phyloP scores from a whole-genome alignment of 129 eudicot genomes.

The Arctium minus region DNA sequence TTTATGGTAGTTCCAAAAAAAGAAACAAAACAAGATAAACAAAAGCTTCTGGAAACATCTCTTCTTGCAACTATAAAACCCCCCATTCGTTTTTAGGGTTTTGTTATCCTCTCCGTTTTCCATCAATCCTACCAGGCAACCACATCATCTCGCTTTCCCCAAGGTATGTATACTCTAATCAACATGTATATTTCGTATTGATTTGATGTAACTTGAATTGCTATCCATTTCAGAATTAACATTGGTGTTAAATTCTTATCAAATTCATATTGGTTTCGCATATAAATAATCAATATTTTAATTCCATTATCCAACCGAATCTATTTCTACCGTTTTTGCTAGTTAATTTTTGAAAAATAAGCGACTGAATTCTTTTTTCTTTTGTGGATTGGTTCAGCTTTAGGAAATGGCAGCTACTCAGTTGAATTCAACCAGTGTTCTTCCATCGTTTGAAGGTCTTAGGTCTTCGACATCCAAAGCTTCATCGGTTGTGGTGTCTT shows the following conservation, averaged over 20 bases:
- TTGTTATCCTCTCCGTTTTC: constrained; percentile 37
- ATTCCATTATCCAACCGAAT: neutral
- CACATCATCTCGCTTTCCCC: neutral
- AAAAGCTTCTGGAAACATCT: constrained; percentile 53
- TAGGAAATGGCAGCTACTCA: constrained; percentile 79
- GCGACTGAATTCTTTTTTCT: neutral
- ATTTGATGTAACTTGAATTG: neutral
- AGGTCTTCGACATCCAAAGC: constrained; percentile 42
- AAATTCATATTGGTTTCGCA: neutral
- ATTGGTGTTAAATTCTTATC: neutral
- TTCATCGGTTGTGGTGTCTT: constrained; percentile 40
- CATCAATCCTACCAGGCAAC: neutral
- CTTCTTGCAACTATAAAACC: constrained; percentile 21
- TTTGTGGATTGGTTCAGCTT: neutral
- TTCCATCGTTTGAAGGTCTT: constrained; percentile 67
- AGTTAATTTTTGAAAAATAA: neutral
- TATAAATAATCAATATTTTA: neutral
- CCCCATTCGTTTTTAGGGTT: constrained; percentile 40
- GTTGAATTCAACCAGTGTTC: constrained; percentile 51
- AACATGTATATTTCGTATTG: neutral
- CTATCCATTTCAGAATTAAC: neutral
- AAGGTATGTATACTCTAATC: constrained; percentile 10
- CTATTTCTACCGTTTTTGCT: neutral
- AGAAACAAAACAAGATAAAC: neutral
- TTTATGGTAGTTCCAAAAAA: neutral